phyloP scores from a whole-genome alignment of 805 yeast species.

The Nakazawaea ernobii region DNA sequence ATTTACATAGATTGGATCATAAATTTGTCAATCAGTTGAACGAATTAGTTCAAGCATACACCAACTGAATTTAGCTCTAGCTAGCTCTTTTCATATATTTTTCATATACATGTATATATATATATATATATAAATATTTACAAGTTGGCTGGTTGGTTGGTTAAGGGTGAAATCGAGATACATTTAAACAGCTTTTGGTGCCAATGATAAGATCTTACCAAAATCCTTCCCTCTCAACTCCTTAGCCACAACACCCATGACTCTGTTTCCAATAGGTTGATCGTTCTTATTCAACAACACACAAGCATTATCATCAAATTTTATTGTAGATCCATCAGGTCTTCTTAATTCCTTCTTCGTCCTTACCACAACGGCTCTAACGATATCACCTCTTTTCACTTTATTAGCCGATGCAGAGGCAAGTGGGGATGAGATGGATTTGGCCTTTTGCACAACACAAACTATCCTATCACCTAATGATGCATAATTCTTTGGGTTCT shows the following conservation, averaged over 20 bases:
- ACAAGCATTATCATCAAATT: slow-evolving; percentile 96
- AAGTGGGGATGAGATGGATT: slow-evolving; percentile 63
- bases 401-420: slow-evolving; percentile 74
- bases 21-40: not conserved
- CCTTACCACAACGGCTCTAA: slow-evolving; percentile 93
- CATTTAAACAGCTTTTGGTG: slow-evolving; percentile 70
- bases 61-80: not conserved
- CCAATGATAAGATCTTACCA: slow-evolving; percentile 82
- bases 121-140: not conserved
- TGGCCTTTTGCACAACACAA: slow-evolving; percentile 89
- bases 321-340: slow-evolving; percentile 78
- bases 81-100: too few relatives aligned
- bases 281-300: slow-evolving; percentile 84
- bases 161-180: too few relatives aligned
- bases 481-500: slow-evolving; percentile 80
- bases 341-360: slow-evolving; percentile 69
- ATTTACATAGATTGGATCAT: not conserved
- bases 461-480: slow-evolving; percentile 88
- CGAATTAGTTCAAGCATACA: slow-evolving; percentile 2
- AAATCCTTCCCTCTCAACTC: slow-evolving; percentile 80
- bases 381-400: slow-evolving; percentile 92
- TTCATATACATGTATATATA: too few relatives aligned
- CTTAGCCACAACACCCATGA: slow-evolving; percentile 83
- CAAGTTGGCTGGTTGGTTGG: not conserved
- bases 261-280: slow-evolving; percentile 94